Evolutionary conservation across 176 grass and related monocot genomes (phyloP), one percentile per base, ranked within the genome.

Genomic region (Saccharum spontaneum): DNA sequence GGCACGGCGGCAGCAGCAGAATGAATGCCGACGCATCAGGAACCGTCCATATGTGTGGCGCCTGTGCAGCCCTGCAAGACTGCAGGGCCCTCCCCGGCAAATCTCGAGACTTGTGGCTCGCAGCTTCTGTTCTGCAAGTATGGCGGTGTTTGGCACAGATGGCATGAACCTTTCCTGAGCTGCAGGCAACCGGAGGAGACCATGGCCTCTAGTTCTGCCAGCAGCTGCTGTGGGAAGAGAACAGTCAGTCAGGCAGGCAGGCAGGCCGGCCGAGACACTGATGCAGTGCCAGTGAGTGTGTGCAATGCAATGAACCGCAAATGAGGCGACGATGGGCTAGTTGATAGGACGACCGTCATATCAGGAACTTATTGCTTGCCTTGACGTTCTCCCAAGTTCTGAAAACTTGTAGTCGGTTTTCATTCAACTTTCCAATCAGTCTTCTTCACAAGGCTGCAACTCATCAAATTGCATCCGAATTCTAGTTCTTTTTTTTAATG

Each of bases 141-240:
- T 62, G n/a, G 59, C n/a, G n/a, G 33, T 40, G 83, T 44, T 90
- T 46, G 84, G 69, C 69, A 79, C 73, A 76, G 48, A 79, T 43
- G 89, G n/a, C 39, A 69, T 54, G 39, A 40, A 24, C 45, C 17
- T 87, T 71, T 34, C 88, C 88, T 86, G 36, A 20, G 11, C 26
- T 20, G 23, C 79, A 57, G 88, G 88, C 52, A 90, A 90, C 43
- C 55, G n/a, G 64, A 63, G 22, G 16, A 74, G 20, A 66, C 8
- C 62, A 61, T 20, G 39, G 70, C 43, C 55, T 57, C 87, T 59
- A 79, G 67, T 55, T 43, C 10, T 50, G n/a, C 59, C n/a, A 60
- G 6, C 49, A 65, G 59, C 36, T 31, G n/a, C 13, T 28, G 33
- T 7, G 74, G 11, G 59, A 48, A 79, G 17, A 39, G n/a, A 86